phyloP scores from a whole-genome alignment of 495 filamentous ascomycete genomes.

The Thermothielavioides terrestris region DNA sequence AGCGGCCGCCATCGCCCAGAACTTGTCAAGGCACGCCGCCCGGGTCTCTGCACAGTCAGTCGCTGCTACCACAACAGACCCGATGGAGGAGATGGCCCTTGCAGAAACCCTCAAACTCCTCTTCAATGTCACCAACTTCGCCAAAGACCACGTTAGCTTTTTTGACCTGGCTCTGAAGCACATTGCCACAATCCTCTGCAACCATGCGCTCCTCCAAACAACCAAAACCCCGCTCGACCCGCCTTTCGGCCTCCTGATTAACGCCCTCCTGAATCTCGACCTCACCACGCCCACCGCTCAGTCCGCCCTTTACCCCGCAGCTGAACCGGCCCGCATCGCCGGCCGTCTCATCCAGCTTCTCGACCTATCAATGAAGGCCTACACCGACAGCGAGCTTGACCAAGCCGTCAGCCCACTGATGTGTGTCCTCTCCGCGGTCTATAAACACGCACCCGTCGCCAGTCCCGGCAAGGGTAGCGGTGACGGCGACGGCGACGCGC shows the following conservation, averaged over 20 bases:
- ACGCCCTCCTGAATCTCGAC: constrained; percentile 71
- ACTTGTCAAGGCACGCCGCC: constrained; percentile 58
- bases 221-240: constrained; percentile 34
- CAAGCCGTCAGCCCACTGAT: constrained; percentile 59
- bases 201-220: constrained; percentile 24
- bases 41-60: constrained; percentile 12
- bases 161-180: constrained; percentile 62
- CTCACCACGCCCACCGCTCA: constrained; percentile 37
- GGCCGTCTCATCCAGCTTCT: constrained; percentile 68
- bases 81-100: constrained; percentile 72
- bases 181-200: constrained; percentile 62
- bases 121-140: constrained; percentile 64
- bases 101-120: constrained; percentile 78
- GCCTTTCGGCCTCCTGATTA: constrained; percentile 55
- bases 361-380: constrained; percentile 51
- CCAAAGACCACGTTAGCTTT: constrained; percentile 41
- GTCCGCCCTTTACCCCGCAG: constrained; percentile 56
- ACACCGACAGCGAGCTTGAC: constrained; percentile 61
- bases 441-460: constrained; percentile 59
- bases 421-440: constrained; percentile 59
- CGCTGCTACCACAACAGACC: constrained; percentile 32
- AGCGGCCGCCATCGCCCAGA: constrained; percentile 57
- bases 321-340: constrained; percentile 51
- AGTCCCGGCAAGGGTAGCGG: background rate
- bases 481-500: constrained; percentile 24